A percentile compares a stretch with the other conserved stretches of the same genome.
phyloP scores from a whole-genome alignment of 2,329 filamentous ascomycete species.

The Cercospora zeae-maydis region DNA sequence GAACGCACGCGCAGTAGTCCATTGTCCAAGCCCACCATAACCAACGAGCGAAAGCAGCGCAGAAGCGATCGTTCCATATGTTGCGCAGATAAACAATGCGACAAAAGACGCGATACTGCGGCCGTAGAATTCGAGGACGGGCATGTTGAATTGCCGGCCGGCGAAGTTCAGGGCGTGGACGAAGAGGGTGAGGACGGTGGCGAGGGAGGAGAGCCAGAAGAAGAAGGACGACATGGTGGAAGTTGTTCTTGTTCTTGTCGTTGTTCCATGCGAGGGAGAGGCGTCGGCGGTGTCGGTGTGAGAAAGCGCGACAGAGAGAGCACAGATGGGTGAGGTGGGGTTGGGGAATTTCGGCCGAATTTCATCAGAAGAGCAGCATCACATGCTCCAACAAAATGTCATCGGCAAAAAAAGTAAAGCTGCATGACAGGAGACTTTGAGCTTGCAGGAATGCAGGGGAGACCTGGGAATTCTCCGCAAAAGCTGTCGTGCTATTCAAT shows the following conservation, averaged over 20 bases:
- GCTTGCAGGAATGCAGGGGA: not conserved
- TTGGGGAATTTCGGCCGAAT: slow-evolving; percentile 8
- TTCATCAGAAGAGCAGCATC: slow-evolving; percentile 9
- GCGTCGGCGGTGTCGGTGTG: not conserved
- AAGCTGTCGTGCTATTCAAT: slow-evolving; percentile 9
- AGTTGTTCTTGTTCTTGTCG: not conserved
- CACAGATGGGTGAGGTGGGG: slow-evolving; percentile 11
- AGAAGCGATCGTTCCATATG: slow-evolving; percentile 73
- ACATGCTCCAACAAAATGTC: slow-evolving; percentile 8
- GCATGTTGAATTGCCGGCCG: slow-evolving; percentile 32
- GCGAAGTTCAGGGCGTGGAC: slow-evolving; percentile 38
- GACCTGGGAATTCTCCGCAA: not conserved
- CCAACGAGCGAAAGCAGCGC: slow-evolving; percentile 68
- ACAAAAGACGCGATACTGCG: slow-evolving; percentile 52
- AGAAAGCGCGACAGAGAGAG: not conserved
- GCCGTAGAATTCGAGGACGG: slow-evolving; percentile 59
- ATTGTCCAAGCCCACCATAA: slow-evolving; percentile 75
- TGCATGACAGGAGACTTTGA: not conserved
- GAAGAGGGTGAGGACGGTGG: slow-evolving; percentile 31
- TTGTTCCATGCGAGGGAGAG: slow-evolving; percentile 2
- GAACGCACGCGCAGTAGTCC: slow-evolving; percentile 75
- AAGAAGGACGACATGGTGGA: slow-evolving; percentile 27
- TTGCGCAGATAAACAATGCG: slow-evolving; percentile 47
- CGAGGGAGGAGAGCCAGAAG: slow-evolving; percentile 28
- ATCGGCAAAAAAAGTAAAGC: not conserved